These are phyloP conservation scores for Thelonectria rubi DNA, from an alignment of 2,329 filamentous ascomycete genomes.

Conservation along the genomic window DNA sequence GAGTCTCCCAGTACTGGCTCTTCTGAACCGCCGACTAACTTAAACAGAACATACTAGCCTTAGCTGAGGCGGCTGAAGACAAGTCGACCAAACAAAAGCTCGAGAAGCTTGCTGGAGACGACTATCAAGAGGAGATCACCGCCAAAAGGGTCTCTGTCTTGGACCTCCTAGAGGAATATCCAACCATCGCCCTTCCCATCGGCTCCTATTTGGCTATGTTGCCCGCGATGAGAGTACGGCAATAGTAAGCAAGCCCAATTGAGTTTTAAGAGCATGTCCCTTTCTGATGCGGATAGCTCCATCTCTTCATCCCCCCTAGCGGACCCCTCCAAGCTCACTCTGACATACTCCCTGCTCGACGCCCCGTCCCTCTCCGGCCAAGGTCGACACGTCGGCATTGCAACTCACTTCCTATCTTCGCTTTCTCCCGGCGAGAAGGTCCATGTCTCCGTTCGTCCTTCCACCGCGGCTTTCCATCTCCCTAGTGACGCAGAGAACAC, in stretches of 20 bases:
- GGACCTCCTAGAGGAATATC: slow-evolving; percentile 74
- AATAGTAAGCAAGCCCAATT: slow-evolving; percentile 60
- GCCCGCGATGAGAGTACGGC: slow-evolving; percentile 79
- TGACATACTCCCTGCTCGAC: slow-evolving; percentile 75
- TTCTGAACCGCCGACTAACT: not conserved
- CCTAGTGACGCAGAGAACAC: slow-evolving; percentile 55
- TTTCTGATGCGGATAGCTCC: slow-evolving; percentile 53
- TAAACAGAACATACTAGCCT: slow-evolving; percentile 49
- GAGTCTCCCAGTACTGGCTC: slow-evolving; percentile 32
- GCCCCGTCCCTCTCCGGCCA: slow-evolving; percentile 61
- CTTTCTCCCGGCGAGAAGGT: slow-evolving; percentile 56
- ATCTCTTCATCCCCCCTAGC: slow-evolving; percentile 78
- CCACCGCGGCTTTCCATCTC: slow-evolving; percentile 59
- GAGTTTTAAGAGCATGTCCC: not conserved
- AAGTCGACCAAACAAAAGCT: slow-evolving; percentile 55
- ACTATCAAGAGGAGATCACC: slow-evolving; percentile 58
- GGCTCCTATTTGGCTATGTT: slow-evolving; percentile 76
- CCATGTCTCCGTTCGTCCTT: slow-evolving; percentile 59
- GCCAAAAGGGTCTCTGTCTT: slow-evolving; percentile 71
- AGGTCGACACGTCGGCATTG: slow-evolving; percentile 65
- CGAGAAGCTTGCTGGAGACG: slow-evolving; percentile 55
- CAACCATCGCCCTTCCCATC: slow-evolving; percentile 68
- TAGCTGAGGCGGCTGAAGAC: slow-evolving; percentile 60
- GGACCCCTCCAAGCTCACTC: slow-evolving; percentile 64
- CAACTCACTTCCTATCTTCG: slow-evolving; percentile 66